Conservation (phyloP, 2,329 filamentous ascomycete species). For the Talaromyces sp. region DNA sequence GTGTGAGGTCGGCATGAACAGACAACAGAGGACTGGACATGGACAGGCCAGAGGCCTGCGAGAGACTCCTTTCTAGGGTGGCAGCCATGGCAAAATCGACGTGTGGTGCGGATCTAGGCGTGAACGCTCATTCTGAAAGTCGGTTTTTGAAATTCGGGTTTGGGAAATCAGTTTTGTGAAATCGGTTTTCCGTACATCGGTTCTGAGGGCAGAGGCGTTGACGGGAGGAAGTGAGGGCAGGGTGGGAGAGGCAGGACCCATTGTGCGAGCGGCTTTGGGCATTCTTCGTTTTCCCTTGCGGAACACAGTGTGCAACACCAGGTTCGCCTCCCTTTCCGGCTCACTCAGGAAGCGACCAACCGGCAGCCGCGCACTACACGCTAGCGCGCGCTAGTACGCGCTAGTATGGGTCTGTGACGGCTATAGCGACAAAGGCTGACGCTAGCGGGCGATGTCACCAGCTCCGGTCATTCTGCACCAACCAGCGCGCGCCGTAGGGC, state of each 20-base stretch:
- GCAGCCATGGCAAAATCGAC: constrained; percentile 24
- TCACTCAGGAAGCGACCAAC: neutral
- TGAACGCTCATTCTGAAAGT: neutral
- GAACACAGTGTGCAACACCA: neutral
- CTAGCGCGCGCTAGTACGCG: neutral
- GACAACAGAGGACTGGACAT: constrained; percentile 32
- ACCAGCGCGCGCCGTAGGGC: neutral
- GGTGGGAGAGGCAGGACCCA: neutral
- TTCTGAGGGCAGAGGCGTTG: neutral
- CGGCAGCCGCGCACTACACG: neutral
- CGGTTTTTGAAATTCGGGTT: neutral
- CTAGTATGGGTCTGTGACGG: neutral
- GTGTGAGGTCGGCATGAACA: constrained; percentile 29
- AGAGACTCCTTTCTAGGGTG: constrained; percentile 32
- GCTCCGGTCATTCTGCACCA: neutral
- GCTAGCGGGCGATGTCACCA: neutral
- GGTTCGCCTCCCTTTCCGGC: neutral
- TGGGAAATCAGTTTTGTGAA: neutral
- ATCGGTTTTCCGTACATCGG: neutral
- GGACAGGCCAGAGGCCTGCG: constrained; percentile 33
- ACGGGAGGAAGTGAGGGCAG: neutral
- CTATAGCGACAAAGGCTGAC: neutral
- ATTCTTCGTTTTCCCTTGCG: neutral
- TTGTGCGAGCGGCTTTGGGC: neutral
- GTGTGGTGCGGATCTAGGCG: neutral